A percentile compares a stretch with the other conserved stretches of the same genome.
These are phyloP conservation scores for Scheffersomyces coipomensis DNA, from an alignment of 805 yeast genomes.

Conservation along the genomic window DNA sequence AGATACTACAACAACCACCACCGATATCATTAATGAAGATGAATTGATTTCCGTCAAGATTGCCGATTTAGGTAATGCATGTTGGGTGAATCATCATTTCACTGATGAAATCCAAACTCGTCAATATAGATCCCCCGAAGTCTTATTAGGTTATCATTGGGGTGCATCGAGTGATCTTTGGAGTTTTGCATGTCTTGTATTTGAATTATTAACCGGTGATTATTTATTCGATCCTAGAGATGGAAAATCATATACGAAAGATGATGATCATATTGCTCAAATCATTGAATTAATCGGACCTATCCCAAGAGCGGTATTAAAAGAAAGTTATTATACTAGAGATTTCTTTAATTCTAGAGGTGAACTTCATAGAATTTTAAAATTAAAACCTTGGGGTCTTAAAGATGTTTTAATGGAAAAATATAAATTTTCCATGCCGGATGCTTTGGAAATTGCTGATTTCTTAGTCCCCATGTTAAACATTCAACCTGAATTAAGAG, in stretches of 20 bases:
- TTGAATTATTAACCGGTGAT: constrained; percentile 92
- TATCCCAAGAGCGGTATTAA: constrained; percentile 57
- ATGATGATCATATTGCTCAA: constrained; percentile 96
- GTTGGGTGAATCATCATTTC: constrained; percentile 61
- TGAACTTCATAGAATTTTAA: constrained; percentile 73
- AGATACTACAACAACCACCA: constrained; percentile 2
- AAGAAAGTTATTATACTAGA: constrained; percentile 59
- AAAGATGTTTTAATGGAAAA: constrained; percentile 80
- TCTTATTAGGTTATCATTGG: constrained; percentile 76
- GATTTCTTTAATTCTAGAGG: constrained; percentile 67
- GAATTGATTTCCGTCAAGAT: constrained; percentile 65
- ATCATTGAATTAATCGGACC: constrained; percentile 80
- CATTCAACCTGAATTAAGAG: constrained; percentile 75
- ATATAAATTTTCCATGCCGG: constrained; percentile 67
- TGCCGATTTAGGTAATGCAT: constrained; percentile 72
- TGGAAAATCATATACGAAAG: constrained; percentile 75
- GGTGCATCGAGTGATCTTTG: constrained; percentile 94
- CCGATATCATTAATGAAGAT: constrained; percentile 29
- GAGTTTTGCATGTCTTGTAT: constrained; percentile 91
- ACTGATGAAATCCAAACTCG: constrained; percentile 70
- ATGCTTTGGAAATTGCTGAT: constrained; percentile 71
- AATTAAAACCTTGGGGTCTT: constrained; percentile 87
- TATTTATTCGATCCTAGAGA: constrained; percentile 88
- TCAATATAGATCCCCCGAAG: constrained; percentile 67
- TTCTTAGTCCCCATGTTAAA: constrained; percentile 82